Conservation (phyloP, 2,329 filamentous ascomycete genomes). For the Venturia carpophila region DNA sequence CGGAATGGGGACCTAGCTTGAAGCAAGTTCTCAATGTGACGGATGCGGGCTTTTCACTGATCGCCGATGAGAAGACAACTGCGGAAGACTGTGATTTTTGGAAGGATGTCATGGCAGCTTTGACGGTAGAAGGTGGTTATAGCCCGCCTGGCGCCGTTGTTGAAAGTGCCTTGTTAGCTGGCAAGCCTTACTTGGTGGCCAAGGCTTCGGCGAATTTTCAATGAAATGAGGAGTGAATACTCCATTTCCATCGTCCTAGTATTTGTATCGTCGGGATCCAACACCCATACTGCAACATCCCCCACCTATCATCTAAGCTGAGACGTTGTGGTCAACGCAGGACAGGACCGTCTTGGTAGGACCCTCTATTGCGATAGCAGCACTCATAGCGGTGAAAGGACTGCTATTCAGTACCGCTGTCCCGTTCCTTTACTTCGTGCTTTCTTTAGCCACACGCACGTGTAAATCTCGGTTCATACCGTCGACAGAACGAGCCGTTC, state of each 20-base stretch:
- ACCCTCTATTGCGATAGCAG: too few relatives aligned
- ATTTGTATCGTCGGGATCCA: too few relatives aligned
- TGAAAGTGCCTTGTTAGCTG: background rate
- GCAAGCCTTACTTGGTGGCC: background rate
- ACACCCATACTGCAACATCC: background rate
- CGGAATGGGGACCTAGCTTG: background rate
- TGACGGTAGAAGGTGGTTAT: slow-evolving; percentile 4
- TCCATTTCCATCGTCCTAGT: too few relatives aligned
- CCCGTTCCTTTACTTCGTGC: background rate
- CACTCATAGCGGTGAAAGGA: too few relatives aligned
- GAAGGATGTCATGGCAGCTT: slow-evolving; percentile 13
- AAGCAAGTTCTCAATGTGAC: slow-evolving; percentile 16
- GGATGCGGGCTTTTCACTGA: slow-evolving; percentile 9
- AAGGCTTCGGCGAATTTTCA: slow-evolving; percentile 1
- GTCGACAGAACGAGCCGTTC: background rate
- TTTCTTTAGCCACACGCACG: background rate
- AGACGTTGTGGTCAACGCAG: too few relatives aligned
- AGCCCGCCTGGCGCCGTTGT: slow-evolving; percentile 1
- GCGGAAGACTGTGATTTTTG: slow-evolving; percentile 17
- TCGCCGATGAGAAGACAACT: slow-evolving; percentile 12
- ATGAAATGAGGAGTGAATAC: background rate
- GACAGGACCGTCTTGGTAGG: too few relatives aligned
- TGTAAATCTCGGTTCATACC: background rate
- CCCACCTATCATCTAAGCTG: background rate
- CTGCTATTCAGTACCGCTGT: too few relatives aligned